Conservation (phyloP, 305 asterid species). For the Galium porrigens region DNA sequence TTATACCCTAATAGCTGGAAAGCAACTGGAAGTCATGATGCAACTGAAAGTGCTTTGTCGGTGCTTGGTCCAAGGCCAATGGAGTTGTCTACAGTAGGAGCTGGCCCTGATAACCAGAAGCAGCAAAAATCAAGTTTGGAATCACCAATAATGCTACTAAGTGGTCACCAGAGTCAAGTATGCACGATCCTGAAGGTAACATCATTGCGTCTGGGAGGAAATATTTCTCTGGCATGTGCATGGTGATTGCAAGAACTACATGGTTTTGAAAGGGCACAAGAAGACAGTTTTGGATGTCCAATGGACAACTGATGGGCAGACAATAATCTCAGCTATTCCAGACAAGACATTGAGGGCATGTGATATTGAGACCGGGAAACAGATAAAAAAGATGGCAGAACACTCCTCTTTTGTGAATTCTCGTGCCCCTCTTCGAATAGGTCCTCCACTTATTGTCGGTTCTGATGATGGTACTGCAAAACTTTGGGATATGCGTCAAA, state of each 20-base stretch:
- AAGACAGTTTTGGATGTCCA: constrained; percentile 84
- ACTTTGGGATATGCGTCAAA: constrained; percentile 95
- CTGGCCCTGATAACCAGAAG: constrained; percentile 46
- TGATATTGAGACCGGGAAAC: constrained; percentile 87
- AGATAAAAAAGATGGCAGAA: constrained; percentile 80
- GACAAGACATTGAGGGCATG: constrained; percentile 87
- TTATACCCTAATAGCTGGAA: neutral
- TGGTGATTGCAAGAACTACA: constrained; percentile 78
- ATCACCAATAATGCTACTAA: constrained; percentile 73
- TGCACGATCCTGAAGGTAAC: constrained; percentile 72
- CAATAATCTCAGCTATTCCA: constrained; percentile 65
- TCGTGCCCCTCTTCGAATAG: constrained; percentile 77
- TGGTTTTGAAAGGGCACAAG: constrained; percentile 85
- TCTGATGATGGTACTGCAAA: constrained; percentile 96
- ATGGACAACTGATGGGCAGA: constrained; percentile 82
- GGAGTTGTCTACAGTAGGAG: constrained; percentile 37
- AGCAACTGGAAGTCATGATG: constrained; percentile 31
- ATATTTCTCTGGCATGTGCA: constrained; percentile 74
- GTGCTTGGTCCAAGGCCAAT: constrained; percentile 71
- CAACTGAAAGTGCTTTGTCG: constrained; percentile 78
- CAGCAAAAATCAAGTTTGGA: constrained; percentile 67
- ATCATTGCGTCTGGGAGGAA: constrained; percentile 73
- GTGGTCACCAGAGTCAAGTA: constrained; percentile 85
- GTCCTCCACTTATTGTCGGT: constrained; percentile 89
- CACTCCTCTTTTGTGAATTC: constrained; percentile 77